Conservation (phyloP, 2,329 filamentous ascomycete species). For the Rhynchosporium agropyri region DNA sequence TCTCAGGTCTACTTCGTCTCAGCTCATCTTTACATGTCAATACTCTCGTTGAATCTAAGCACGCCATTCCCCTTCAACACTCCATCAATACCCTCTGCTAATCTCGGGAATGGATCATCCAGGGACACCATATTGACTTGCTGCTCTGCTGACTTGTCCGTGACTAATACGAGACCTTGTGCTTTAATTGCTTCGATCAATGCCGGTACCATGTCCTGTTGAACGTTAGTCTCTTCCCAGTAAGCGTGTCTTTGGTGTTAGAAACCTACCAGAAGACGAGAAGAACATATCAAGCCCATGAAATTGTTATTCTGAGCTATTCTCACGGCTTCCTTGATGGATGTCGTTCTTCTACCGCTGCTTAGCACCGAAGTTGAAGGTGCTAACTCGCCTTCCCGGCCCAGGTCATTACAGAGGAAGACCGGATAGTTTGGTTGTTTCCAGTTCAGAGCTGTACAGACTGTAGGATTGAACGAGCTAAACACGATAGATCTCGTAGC, state of each 20-base stretch:
- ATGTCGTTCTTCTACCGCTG: constrained; percentile 74
- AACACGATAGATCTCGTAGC: constrained; percentile 88
- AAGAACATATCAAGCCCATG: constrained; percentile 94
- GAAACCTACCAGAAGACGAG: constrained; percentile 75
- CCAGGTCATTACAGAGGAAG: constrained; percentile 91
- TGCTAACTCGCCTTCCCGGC: constrained; percentile 54
- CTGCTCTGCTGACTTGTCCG: constrained; percentile 70
- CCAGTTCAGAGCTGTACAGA: constrained; percentile 97
- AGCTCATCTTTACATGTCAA: constrained; percentile 60
- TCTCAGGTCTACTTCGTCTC: background rate
- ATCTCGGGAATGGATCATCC: constrained; percentile 57
- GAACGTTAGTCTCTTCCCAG: constrained; percentile 33
- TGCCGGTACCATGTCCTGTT: constrained; percentile 86
- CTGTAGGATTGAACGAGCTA: constrained; percentile 85
- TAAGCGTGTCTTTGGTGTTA: background rate
- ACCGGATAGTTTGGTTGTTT: constrained; percentile 99
- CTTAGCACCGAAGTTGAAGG: constrained; percentile 38
- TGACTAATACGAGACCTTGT: constrained; percentile 87
- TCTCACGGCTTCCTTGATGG: constrained; percentile 91
- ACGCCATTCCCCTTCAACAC: constrained; percentile 84
- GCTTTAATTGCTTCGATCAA: constrained; percentile 93
- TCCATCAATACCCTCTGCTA: constrained; percentile 85
- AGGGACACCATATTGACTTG: constrained; percentile 40
- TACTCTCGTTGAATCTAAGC: constrained; percentile 88
- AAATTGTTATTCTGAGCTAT: constrained; percentile 96